Evolutionary conservation across 2,329 filamentous ascomycete genomes (phyloP).

Genomic region (Pseudogymnoascus sp.): DNA sequence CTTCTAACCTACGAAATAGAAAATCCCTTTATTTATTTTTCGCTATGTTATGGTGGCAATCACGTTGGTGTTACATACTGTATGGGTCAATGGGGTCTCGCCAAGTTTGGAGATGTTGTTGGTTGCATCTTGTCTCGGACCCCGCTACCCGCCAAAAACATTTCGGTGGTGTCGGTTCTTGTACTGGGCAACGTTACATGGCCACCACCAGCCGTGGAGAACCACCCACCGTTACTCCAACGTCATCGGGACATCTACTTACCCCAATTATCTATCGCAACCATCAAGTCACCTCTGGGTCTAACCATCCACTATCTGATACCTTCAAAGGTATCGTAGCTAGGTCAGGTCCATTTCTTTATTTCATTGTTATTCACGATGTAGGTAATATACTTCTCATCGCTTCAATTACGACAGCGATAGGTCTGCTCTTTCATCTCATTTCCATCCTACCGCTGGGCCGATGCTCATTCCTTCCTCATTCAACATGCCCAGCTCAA

Average conservation of each 20-base stretch:
- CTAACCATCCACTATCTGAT: conserved; percentile 2
- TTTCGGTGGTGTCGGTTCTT: neutral
- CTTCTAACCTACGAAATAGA: neutral
- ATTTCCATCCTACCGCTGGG: neutral
- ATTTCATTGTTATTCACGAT: conserved; percentile 1
- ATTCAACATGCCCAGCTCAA: neutral
- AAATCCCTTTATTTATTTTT: neutral
- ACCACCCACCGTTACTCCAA: neutral
- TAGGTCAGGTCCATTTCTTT: neutral
- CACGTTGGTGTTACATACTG: neutral
- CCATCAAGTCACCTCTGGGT: neutral
- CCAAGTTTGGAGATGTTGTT: neutral
- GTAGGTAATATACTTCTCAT: neutral
- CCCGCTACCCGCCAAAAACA: neutral
- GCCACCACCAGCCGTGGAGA: neutral
- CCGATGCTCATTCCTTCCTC: neutral
- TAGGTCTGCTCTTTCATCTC: neutral
- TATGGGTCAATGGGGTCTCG: neutral
- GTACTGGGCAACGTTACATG: conserved; percentile 3
- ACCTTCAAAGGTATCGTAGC: neutral
- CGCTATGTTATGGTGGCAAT: neutral
- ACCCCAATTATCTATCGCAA: neutral
- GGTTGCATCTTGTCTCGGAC: neutral
- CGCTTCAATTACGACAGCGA: conserved; percentile 2
- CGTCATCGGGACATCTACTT: neutral